Conservation (phyloP, 768 basidiomycete genomes). For the Tubosaeta brunneosetosa region DNA sequence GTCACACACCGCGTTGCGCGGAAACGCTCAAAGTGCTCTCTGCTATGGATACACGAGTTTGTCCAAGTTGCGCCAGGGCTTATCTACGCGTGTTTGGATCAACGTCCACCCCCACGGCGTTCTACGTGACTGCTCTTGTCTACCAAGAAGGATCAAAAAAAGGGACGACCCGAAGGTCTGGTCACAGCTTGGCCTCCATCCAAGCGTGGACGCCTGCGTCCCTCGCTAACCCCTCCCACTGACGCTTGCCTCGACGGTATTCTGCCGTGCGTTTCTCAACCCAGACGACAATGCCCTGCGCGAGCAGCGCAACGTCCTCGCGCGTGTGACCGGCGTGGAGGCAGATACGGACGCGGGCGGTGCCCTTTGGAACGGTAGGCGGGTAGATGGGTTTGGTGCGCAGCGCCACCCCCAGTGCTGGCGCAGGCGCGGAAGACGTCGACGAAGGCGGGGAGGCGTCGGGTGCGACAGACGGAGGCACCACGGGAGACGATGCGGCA, state of each 20-base stretch:
- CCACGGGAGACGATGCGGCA: background rate
- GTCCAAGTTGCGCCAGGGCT: no score
- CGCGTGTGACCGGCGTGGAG: constrained; percentile 71
- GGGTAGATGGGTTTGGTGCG: constrained; percentile 75
- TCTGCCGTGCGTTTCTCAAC: constrained; percentile 18
- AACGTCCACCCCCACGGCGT: no score
- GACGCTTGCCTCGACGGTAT: background rate
- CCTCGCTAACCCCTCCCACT: constrained; percentile 13
- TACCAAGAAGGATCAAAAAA: background rate
- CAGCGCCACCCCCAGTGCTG: constrained; percentile 35
- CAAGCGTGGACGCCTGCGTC: constrained; percentile 17
- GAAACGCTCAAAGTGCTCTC: no score
- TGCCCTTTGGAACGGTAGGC: constrained; percentile 87
- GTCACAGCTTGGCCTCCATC: constrained; percentile 29
- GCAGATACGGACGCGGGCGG: constrained; percentile 84
- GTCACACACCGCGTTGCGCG: no score
- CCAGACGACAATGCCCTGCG: constrained; percentile 43
- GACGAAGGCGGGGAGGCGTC: background rate
- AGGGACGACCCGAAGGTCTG: background rate
- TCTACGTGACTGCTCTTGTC: no score
- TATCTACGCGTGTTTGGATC: no score
- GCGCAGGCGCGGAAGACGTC: constrained; percentile 2
- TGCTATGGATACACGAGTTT: no score
- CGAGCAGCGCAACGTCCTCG: constrained; percentile 58
- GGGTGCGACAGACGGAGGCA: background rate